Conservation (phyloP, 257 asterid genomes). For the Penstemon barbatus region DNA sequence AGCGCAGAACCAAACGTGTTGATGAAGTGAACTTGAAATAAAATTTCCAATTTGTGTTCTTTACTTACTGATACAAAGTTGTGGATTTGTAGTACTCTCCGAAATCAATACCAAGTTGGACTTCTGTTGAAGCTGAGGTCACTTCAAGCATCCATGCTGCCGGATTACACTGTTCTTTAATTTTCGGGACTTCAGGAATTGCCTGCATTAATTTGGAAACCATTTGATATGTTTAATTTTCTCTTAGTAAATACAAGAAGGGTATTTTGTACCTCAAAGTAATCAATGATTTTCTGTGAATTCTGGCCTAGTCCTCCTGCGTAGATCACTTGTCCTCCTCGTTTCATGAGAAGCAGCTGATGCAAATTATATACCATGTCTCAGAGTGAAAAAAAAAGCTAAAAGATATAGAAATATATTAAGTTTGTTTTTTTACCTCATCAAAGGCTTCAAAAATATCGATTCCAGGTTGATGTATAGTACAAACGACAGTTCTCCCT, state of each 20-base stretch:
- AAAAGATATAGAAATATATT: neutral
- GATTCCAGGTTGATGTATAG: constrained; percentile 73
- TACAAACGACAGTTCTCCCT: constrained; percentile 74
- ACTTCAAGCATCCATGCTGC: constrained; percentile 66
- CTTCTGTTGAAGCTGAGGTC: constrained; percentile 45
- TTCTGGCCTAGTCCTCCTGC: constrained; percentile 61
- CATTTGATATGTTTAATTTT: neutral
- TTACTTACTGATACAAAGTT: constrained; percentile 41
- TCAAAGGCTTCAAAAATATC: constrained; percentile 71
- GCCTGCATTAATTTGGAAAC: constrained; percentile 31
- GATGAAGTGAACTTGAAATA: neutral
- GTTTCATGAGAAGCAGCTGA: constrained; percentile 67
- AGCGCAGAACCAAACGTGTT: neutral
- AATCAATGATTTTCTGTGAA: constrained; percentile 46
- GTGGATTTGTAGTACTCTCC: constrained; percentile 53
- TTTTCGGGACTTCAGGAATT: constrained; percentile 45
- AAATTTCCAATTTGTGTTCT: neutral
- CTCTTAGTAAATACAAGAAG: neutral
- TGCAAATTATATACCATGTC: constrained; percentile 6
- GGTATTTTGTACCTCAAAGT: constrained; percentile 53
- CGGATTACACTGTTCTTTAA: constrained; percentile 48
- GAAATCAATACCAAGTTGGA: constrained; percentile 47
- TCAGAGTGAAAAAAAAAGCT: constrained; percentile 18
- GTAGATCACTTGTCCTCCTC: constrained; percentile 64
- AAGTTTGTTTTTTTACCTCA: constrained; percentile 43